phyloP scores from a whole-genome alignment of 257 asterid species.

The Fraxinus quadrangulata region DNA sequence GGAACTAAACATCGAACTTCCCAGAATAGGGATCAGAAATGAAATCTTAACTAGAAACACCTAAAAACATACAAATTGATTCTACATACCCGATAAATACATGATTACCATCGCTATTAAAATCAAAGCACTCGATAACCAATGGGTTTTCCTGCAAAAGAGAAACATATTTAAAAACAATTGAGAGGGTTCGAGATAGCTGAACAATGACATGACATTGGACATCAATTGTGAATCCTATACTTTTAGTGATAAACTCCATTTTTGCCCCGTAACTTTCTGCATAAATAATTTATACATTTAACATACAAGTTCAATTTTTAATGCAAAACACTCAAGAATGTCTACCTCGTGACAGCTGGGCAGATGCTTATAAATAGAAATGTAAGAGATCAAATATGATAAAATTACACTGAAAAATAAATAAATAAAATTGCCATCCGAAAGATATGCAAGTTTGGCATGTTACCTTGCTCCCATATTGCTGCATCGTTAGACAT shows the following conservation, averaged over 20 bases:
- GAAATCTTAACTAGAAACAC: not conserved
- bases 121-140: slow-evolving; percentile 82
- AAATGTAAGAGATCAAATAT: not conserved
- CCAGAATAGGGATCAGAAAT: not conserved
- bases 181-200: not conserved
- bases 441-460: not conserved
- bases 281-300: not conserved
- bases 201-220: not conserved
- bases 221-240: not conserved
- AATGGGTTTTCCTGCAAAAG: slow-evolving; percentile 70
- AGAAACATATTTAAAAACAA: slow-evolving; percentile 7
- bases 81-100: slow-evolving; percentile 62
- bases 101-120: slow-evolving; percentile 67
- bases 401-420: not conserved
- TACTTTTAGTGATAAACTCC: not conserved
- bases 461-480: slow-evolving; percentile 52
- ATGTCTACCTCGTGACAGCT: not conserved
- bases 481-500: slow-evolving; percentile 56
- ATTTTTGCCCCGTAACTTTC: not conserved
- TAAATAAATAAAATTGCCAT: too few relatives aligned
- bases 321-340: slow-evolving; percentile 14
- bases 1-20: not conserved
- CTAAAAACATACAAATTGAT: not conserved
- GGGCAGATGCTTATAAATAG: not conserved
- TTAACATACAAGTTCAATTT: not conserved